Evolutionary conservation across 768 basidiomycete genomes (phyloP), one percentile per base, ranked within the genome.

Genomic region (Cystofilobasidium bisporidii): DNA sequence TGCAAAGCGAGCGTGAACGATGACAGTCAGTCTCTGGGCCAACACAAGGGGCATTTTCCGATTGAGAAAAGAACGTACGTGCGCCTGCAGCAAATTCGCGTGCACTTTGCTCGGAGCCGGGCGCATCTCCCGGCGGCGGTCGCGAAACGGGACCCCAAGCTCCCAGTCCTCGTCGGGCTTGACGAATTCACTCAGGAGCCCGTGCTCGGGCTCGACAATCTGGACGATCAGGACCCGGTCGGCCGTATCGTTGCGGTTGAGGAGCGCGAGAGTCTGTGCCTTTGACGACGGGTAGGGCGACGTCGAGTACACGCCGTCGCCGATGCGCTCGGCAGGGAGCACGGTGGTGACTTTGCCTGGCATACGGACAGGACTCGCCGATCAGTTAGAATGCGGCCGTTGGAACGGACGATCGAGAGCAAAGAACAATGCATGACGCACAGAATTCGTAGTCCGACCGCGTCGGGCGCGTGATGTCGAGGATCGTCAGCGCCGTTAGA

Each of bases 81-180:
- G 61, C 9, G 63, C 63, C 55, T 64, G 63, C 38, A 64, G 38
- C 22, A 55, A 38, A 28, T 64, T 57, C 2, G 63, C 63, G 26
- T 64, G 55, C 24, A 55, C 55, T 17, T 41, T 32, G 2, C 26
- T 24, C 14, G 63, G 53, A 17, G 38, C 50, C 5, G 63, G 63
- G 14, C 33, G 4, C 38, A 41, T 17, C 33, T 64, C 63, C 15
- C 63, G 50, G 5, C 38, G 32, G 18, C 36, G 28, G 40, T 28
- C 53, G 36, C 53, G 24, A 26, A 33, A 40, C 8, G 32, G 26
- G 18, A 28, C 17, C 10, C 38, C n/a, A 5, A 8, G 15, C n/a
- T 24, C 36, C 55, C 24, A 43, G 50, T 55, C 55, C 40, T 56
- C 63, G 0, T 55, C 55, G 17, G n/a, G 32, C 53, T 43, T 40